Conservation (phyloP, 441 rosid genomes). For the Jatropha podagrica region DNA sequence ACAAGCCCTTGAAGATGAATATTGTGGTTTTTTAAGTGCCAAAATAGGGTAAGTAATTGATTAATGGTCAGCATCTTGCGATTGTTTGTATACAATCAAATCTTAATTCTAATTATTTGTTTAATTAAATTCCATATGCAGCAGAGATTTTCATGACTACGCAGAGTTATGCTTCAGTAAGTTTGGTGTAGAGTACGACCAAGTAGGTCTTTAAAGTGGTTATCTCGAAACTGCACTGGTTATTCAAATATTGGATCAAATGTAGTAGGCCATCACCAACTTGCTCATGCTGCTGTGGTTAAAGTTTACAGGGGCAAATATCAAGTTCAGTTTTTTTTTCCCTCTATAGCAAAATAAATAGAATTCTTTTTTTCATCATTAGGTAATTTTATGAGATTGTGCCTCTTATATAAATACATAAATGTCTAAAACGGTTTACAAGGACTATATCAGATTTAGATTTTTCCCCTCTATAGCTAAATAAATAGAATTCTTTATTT, state of each 20-base stretch:
- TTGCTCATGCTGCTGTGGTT: constrained; percentile 28
- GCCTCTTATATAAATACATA: background rate
- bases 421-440: too few species aligned
- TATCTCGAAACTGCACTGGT: constrained; percentile 15
- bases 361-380: background rate
- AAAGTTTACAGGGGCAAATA: constrained; percentile 4
- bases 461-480: too few species aligned
- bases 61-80: background rate
- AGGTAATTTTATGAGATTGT: background rate
- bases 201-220: constrained; percentile 13
- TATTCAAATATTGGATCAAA: constrained; percentile 19
- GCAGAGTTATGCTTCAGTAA: constrained; percentile 24
- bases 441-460: too few species aligned
- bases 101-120: background rate
- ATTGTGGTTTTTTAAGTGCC: constrained; percentile 31
- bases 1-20: constrained; percentile 32
- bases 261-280: constrained; percentile 12
- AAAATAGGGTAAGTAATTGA: constrained; percentile 28
- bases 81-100: background rate
- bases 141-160: constrained; percentile 14
- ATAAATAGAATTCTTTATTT: too few species aligned
- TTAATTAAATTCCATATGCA: background rate
- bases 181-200: constrained; percentile 30
- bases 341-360: background rate
- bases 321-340: background rate